Base-by-base conservation (phyloP, 805 yeast genomes). In the Peterozyma xylosa region DNA sequence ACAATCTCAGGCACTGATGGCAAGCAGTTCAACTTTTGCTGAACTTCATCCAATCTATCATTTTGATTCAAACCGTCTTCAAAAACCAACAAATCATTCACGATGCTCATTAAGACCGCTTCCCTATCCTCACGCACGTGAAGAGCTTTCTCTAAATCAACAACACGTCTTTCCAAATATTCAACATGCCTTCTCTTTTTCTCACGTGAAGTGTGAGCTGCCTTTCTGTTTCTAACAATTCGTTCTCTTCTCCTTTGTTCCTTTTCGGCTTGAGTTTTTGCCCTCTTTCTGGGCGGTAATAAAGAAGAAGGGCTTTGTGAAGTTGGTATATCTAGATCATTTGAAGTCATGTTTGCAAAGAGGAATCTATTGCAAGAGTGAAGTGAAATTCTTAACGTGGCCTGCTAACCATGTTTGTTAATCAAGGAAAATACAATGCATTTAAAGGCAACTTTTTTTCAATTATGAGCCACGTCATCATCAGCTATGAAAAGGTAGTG, bases 171-270 rank as follows among this genome's bases (percentile, higher is more conserved):
- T 63, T 91, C 97, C 52, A 93, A 72, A 49, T 77, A 80, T 63
- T 89, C 96, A 45, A 93, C 83, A 59, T 91, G 96, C 58, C 81
- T 78, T 60, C 98, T 78, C 76, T 91, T 91, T 77, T 91, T 90
- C 60, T 93, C 99, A 52, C 99, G 78, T 29, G 96, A 86, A 42
- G 96, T 96, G 62, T 91, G 98, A 39, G 99, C 99, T 13, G 98
- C 98, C 60, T 91, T 84, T 58, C 98, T 78, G 65, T 91, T 91
- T 60, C 99, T 77, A 55, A 91, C 71, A 41, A 93, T 90, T 42
- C 99, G 73, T 66, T 93, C 98, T 43, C 90, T 80, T 39, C 96
- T 77, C 52, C 98, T 82, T 67, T 91, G 98, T 64, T 93, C 98
- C 68, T 91, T 93, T 67, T 91, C 98, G 66, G 90, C 96, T 53